phyloP scores from a whole-genome alignment of 441 rosid species.

The Aquilaria agallochum region DNA sequence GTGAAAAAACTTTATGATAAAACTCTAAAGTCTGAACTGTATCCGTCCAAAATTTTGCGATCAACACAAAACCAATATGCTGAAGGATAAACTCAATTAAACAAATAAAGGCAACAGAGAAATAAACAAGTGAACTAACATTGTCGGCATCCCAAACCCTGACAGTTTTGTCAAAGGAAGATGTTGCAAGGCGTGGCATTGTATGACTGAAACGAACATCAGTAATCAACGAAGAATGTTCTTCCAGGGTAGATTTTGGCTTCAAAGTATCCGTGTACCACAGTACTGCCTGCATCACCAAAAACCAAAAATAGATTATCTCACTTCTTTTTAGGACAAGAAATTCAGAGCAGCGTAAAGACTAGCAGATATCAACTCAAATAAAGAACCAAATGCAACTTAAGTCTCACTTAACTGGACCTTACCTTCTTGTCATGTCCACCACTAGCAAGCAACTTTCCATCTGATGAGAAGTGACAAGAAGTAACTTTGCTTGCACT shows the following conservation, averaged over 20 bases:
- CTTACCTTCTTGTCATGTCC: slow-evolving; percentile 90
- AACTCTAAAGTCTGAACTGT: too few species aligned
- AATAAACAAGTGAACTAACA: slow-evolving; percentile 36
- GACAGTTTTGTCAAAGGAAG: slow-evolving; percentile 92
- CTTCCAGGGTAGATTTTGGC: slow-evolving; percentile 74
- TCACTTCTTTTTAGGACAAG: slow-evolving; percentile 2
- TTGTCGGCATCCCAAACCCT: slow-evolving; percentile 95
- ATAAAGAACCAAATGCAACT: slow-evolving; percentile 1
- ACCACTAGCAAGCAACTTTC: slow-evolving; percentile 85
- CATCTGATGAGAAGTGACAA: slow-evolving; percentile 95
- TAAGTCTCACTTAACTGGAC: slow-evolving; percentile 7
- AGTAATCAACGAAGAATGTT: slow-evolving; percentile 69
- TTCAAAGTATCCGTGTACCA: slow-evolving; percentile 70
- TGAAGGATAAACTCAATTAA: not conserved
- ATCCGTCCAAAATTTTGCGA: not conserved
- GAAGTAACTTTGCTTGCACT: slow-evolving; percentile 65
- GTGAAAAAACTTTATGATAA: too few species aligned
- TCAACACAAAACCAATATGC: slow-evolving; percentile 4
- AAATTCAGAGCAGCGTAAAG: not conserved
- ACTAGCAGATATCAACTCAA: not conserved
- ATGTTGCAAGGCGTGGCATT: slow-evolving; percentile 88
- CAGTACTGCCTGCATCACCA: slow-evolving; percentile 65
- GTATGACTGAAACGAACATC: slow-evolving; percentile 92
- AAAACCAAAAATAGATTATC: slow-evolving; percentile 7
- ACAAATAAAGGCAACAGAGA: not conserved